Evolutionary conservation across 352 stramenopile genomes (phyloP), one percentile per base, ranked within the genome.

Genomic region (Globisporangium sylvaticum): DNA sequence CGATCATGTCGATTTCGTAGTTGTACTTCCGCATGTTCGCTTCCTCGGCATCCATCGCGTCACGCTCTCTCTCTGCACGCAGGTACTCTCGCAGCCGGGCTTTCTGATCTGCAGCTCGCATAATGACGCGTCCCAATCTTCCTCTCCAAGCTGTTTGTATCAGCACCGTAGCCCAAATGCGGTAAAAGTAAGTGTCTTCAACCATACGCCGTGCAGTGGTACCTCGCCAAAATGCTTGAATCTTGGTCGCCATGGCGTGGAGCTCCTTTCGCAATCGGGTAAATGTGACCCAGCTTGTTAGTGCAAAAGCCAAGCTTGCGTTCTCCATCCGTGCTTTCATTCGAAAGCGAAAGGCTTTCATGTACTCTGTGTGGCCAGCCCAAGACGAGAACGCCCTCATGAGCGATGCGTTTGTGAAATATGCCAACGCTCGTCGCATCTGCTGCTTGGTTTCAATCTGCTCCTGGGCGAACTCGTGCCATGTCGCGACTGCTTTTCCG

Each of bases 171-270:
- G 87, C 87, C 87, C 87, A 95, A 1, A 90, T 59, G 22, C 70
- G 64, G 22, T 76, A 76, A 9, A 82, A 89, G 72, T 79, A 91
- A 24, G 79, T 62, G 55, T 95, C 79, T 72, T 95, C 87, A 5
- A 79, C 63, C 1, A 66, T 42, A 0, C 84, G 79, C 1, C 87
- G 79, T 27, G 70, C 64, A 1, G 66, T 12, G 7, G 79, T 60
- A 2, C 87, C 84, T 10, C 87, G 82, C 84, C 84, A 95, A 42
- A 87, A 89, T 1, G 84, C 78, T 58, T 93, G 83, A 8, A 93
- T 34, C 14, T 24, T 62, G 1, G 74, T 85, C 0, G 77, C 83
- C 20, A 68, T 71, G 1, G 32, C 58, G 46, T 87, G 77, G 0
- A 74, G 62, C 25, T 81, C 59, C 22, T 78, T 68, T 0, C 75